Conservation (phyloP, 768 basidiomycete genomes). For the Amylocystis lapponica region DNA sequence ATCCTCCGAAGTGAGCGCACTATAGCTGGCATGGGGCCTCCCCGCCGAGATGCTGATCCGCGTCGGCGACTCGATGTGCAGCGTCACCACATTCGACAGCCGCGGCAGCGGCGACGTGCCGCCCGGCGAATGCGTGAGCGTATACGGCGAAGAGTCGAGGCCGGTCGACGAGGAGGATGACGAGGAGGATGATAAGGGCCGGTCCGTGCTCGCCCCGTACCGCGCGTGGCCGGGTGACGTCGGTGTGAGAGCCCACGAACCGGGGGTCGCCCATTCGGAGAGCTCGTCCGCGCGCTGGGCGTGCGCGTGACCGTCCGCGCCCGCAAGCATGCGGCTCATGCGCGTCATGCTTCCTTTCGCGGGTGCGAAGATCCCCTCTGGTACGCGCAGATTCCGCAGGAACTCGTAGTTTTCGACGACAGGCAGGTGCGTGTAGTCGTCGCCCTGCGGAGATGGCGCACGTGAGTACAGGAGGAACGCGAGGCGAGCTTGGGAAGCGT, state of each 20-base stretch:
- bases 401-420: conserved; percentile 73
- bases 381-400: conserved; percentile 60
- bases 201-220: not conserved
- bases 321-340: conserved; percentile 21
- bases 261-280: conserved; percentile 17
- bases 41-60: too few relatives aligned
- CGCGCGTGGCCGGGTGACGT: conserved; percentile 3
- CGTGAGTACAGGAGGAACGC: conserved; percentile 1
- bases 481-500: conserved; percentile 3
- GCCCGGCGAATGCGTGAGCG: not conserved
- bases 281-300: conserved; percentile 15
- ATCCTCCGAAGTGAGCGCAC: conserved; percentile 30
- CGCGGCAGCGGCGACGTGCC: conserved; percentile 14
- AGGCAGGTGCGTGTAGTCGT: conserved; percentile 65
- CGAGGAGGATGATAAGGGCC: conserved; percentile 9
- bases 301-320: conserved; percentile 18
- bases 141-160: conserved; percentile 4
- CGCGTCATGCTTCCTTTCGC: conserved; percentile 41
- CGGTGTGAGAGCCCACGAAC: conserved; percentile 15
- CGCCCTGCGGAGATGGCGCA: conserved; percentile 37
- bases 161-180: conserved; percentile 5
- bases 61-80: conserved; percentile 14
- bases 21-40: conserved; percentile 16
- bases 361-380: conserved; percentile 67
- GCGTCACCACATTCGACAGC: conserved; percentile 22